Evolutionary conservation across 179 eudicot genomes (phyloP).

Genomic region (Silene coronaria): DNA sequence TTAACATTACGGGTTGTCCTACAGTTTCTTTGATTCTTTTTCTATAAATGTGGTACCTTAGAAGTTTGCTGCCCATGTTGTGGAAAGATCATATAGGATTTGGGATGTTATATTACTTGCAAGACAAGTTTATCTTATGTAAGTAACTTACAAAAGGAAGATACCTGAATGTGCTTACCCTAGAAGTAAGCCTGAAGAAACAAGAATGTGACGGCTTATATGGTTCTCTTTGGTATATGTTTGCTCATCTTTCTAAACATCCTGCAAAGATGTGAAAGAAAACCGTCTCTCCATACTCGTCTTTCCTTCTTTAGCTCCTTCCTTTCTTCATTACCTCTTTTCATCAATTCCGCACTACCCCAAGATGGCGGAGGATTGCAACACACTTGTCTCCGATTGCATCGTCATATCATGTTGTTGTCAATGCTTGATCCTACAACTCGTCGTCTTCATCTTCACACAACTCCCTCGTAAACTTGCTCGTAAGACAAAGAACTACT

Average conservation of each 20-base stretch:
- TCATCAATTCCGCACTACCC: neutral
- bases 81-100: neutral
- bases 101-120: slow-evolving; percentile 5
- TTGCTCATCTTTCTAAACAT: slow-evolving; percentile 25
- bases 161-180: slow-evolving; percentile 25
- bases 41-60: too few species aligned
- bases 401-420: slow-evolving; percentile 72
- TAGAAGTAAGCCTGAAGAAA: slow-evolving; percentile 23
- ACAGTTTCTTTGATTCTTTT: too few species aligned
- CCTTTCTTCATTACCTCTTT: neutral
- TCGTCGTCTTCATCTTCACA: slow-evolving; percentile 44
- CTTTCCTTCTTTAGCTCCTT: neutral
- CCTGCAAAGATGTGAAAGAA: slow-evolving; percentile 28
- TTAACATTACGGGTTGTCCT: too few species aligned
- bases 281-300: slow-evolving; percentile 23
- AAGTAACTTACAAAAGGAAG: slow-evolving; percentile 15
- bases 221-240: slow-evolving; percentile 4
- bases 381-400: slow-evolving; percentile 54
- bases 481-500: slow-evolving; percentile 25
- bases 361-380: slow-evolving; percentile 44
- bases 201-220: slow-evolving; percentile 16
- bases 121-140: slow-evolving; percentile 18
- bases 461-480: slow-evolving; percentile 44
- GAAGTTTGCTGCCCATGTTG: neutral
- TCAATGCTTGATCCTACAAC: slow-evolving; percentile 61